Percentiles rank a stretch among this genome's conserved stretches.
Evolutionary conservation across 2,329 filamentous ascomycete species (phyloP).

Genomic region (Lachnum nothofagi): DNA sequence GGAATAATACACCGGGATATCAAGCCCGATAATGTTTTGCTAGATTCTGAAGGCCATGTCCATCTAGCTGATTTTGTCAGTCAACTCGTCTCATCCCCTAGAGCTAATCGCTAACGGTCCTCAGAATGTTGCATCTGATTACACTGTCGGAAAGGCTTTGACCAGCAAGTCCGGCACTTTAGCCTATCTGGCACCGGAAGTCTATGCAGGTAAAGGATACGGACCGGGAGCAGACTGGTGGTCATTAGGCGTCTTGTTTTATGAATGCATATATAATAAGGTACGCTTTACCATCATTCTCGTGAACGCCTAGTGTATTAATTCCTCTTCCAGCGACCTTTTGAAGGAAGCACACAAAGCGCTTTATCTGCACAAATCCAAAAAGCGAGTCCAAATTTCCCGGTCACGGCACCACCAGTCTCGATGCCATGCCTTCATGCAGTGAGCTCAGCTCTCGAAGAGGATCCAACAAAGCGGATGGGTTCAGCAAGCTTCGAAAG

Average conservation of each 20-base stretch:
- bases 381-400: conserved; percentile 77
- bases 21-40: conserved; percentile 85
- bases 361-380: conserved; percentile 74
- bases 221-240: conserved; percentile 93
- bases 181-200: conserved; percentile 92
- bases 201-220: conserved; percentile 87
- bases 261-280: conserved; percentile 99
- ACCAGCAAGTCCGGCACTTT: conserved; percentile 96
- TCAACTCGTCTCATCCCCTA: conserved; percentile 17
- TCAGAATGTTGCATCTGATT: conserved; percentile 94
- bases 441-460: conserved; percentile 76
- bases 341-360: conserved; percentile 83
- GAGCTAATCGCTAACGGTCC: conserved; percentile 33
- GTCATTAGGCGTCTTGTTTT: conserved; percentile 96
- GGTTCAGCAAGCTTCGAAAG: conserved; percentile 77
- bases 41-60: conserved; percentile 87
- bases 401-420: conserved; percentile 87
- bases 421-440: conserved; percentile 83
- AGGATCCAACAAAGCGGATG: conserved; percentile 73
- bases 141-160: conserved; percentile 72
- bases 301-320: conserved; percentile 1
- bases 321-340: conserved; percentile 65
- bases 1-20: conserved; percentile 87
- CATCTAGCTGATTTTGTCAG: conserved; percentile 96
- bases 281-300: conserved; percentile 41